Percentiles rank a stretch among this genome's conserved stretches.
phyloP scores from a whole-genome alignment of 257 asterid genomes.

The Fraxinus anomala region DNA sequence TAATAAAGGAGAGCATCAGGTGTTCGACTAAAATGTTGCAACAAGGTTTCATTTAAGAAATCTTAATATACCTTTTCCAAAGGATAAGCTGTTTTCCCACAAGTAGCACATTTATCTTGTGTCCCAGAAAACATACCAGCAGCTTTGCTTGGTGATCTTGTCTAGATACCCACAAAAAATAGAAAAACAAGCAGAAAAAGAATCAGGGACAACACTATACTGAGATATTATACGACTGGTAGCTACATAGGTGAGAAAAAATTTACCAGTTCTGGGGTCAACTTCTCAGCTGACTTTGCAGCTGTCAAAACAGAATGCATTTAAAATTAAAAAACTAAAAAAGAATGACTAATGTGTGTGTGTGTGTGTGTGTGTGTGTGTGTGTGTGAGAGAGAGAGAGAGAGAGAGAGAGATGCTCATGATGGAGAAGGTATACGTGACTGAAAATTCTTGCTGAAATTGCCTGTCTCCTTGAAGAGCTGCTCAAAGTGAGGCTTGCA shows the following conservation, averaged over 20 bases:
- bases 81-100: constrained; percentile 94
- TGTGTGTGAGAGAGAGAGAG: too few species aligned
- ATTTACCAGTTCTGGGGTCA: constrained; percentile 76
- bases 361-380: too few species aligned
- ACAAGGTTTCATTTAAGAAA: not conserved
- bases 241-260: constrained; percentile 19
- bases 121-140: constrained; percentile 98
- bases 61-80: constrained; percentile 76
- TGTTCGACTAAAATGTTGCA: not conserved
- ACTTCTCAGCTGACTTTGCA: constrained; percentile 88
- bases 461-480: constrained; percentile 61
- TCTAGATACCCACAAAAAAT: constrained; percentile 40
- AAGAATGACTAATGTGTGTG: constrained; percentile 6
- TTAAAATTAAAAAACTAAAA: constrained; percentile 26
- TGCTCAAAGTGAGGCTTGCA: constrained; percentile 73
- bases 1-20: not conserved
- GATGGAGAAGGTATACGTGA: constrained; percentile 59
- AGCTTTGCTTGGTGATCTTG: constrained; percentile 91
- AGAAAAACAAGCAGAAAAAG: constrained; percentile 6
- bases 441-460: constrained; percentile 73
- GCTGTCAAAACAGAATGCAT: constrained; percentile 50
- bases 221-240: not conserved
- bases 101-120: constrained; percentile 91
- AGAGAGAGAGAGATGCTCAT: not conserved
- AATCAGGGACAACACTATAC: constrained; percentile 21